These are phyloP conservation scores for Phytophthora meadii DNA, from an alignment of 352 stramenopile species.

Conservation along the genomic window DNA sequence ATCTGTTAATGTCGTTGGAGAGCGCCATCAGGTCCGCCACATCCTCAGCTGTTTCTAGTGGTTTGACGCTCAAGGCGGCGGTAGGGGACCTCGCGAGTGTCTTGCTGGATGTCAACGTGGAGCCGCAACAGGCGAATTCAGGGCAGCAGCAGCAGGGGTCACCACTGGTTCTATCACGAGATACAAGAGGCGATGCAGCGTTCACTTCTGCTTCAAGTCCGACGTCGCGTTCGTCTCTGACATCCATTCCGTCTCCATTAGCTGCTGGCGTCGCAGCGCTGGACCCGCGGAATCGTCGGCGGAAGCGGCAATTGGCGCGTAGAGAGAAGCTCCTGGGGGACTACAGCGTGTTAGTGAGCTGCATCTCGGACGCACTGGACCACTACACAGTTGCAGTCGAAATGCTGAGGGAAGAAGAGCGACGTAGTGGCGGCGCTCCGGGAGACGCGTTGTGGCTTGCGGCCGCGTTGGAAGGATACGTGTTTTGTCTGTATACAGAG, in stretches of 20 bases:
- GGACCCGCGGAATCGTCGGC: constrained; percentile 53
- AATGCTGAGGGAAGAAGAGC: constrained; percentile 79
- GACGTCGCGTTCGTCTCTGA: constrained; percentile 19
- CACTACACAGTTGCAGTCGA: constrained; percentile 79
- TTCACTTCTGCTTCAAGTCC: constrained; percentile 22
- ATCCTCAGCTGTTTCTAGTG: constrained; percentile 40
- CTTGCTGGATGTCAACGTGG: constrained; percentile 79
- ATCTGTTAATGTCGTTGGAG: constrained; percentile 84
- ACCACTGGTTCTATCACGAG: constrained; percentile 38
- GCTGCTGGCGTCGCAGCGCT: constrained; percentile 33
- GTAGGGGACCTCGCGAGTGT: constrained; percentile 45
- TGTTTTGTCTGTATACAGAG: constrained; percentile 65
- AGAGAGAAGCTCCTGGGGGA: constrained; percentile 84
- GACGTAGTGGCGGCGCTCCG: constrained; percentile 49
- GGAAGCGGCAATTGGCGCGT: constrained; percentile 62
- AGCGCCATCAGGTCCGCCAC: constrained; percentile 72
- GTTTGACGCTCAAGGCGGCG: constrained; percentile 11
- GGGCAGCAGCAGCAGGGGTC: constrained; percentile 26
- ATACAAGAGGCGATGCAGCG: constrained; percentile 9
- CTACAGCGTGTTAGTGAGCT: constrained; percentile 75
- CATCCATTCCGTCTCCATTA: constrained; percentile 47
- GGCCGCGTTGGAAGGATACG: constrained; percentile 77
- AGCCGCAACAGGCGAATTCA: constrained; percentile 47
- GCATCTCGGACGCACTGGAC: constrained; percentile 67
- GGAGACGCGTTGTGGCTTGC: constrained; percentile 84